phyloP scores from a whole-genome alignment of 208 protist genomes.

The Crithidia acanthocephali region DNA sequence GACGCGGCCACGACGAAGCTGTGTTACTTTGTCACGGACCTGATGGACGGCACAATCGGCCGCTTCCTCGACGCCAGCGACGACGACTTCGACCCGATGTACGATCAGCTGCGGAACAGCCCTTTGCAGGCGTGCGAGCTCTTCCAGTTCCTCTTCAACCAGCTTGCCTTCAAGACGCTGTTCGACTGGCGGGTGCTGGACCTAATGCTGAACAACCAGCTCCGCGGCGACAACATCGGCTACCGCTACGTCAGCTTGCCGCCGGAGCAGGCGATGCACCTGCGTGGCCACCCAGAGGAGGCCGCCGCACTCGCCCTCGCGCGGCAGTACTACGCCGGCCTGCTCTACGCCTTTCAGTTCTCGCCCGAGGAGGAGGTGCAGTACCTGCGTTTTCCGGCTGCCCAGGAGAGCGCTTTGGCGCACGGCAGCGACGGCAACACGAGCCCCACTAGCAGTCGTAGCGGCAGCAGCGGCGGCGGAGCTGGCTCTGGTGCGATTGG shows the following conservation, averaged over 20 bases:
- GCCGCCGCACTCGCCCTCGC: conserved; percentile 8
- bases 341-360: conserved; percentile 66
- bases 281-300: conserved; percentile 20
- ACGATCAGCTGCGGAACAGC: conserved; percentile 80
- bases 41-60: conserved; percentile 89
- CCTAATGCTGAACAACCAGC: conserved; percentile 85
- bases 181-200: conserved; percentile 87
- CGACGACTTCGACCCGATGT: conserved; percentile 81
- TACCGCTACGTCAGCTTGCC: conserved; percentile 43
- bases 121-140: conserved; percentile 72
- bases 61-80: conserved; percentile 80
- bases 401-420: not conserved
- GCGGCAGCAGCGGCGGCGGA: not conserved
- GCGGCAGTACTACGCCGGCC: conserved; percentile 53
- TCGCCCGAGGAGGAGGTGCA: conserved; percentile 32
- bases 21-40: conserved; percentile 80
- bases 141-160: conserved; percentile 86
- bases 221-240: conserved; percentile 89
- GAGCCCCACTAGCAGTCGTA: not conserved
- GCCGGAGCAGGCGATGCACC: conserved; percentile 10
- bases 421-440: not conserved
- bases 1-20: conserved; percentile 47
- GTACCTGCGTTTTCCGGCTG: conserved; percentile 75
- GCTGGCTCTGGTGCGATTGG: not conserved
- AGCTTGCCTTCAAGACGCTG: conserved; percentile 65